Evolutionary conservation across 495 filamentous ascomycete species (phyloP).

Genomic region (Aspergillus sclerotiicarbonarius): DNA sequence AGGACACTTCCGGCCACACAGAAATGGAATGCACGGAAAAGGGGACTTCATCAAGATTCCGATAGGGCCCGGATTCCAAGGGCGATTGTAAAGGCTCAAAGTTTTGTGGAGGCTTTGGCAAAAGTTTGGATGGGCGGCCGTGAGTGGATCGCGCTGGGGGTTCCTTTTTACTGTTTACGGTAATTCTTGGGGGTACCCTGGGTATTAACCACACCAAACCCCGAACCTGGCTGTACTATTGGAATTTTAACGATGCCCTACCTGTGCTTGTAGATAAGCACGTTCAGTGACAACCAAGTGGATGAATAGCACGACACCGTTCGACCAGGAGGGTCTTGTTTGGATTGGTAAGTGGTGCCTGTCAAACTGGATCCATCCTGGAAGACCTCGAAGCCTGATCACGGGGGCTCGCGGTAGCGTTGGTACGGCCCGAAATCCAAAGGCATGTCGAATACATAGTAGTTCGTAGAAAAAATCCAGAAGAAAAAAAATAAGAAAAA

Average conservation of each 20-base stretch:
- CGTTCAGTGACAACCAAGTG: not conserved
- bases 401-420: not conserved
- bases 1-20: not conserved
- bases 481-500: conserved; percentile 5
- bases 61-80: conserved; percentile 7
- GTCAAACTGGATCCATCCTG: too few species aligned
- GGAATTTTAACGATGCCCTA: not conserved
- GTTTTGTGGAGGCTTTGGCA: conserved; percentile 8
- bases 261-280: not conserved
- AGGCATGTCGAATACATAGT: not conserved
- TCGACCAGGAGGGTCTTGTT: too few species aligned
- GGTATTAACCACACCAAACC: not conserved
- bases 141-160: conserved; percentile 8
- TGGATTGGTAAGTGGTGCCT: too few species aligned
- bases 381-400: not conserved
- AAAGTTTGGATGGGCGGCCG: conserved; percentile 3
- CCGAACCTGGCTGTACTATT: not conserved
- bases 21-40: not conserved
- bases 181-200: not conserved
- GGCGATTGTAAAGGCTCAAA: conserved; percentile 1
- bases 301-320: not conserved
- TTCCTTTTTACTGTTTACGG: conserved; percentile 1
- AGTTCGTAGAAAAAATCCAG: not conserved
- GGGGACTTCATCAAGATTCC: conserved; percentile 5
- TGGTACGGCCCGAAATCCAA: not conserved